Evolutionary conservation across 805 yeast species (phyloP).

Genomic region (Candida ulmi): DNA sequence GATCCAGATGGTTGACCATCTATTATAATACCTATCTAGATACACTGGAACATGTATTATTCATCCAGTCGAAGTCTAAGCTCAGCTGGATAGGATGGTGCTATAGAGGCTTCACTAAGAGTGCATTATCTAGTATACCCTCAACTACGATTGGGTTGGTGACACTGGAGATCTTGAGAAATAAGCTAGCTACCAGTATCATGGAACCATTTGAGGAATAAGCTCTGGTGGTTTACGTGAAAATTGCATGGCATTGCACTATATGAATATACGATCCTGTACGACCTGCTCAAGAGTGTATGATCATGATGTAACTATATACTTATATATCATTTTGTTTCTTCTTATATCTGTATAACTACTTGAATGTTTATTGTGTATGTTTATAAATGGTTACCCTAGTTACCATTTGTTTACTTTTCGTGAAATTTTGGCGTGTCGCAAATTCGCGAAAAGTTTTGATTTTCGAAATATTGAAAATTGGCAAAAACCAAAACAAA

Average conservation of each 20-base stretch:
- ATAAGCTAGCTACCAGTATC: constrained; percentile 23
- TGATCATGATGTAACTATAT: too few species aligned
- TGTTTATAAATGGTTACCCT: too few species aligned
- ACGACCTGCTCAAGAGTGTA: too few species aligned
- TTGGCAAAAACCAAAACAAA: too few species aligned
- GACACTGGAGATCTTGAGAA: constrained; percentile 77
- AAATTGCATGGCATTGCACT: too few species aligned
- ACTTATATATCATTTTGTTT: too few species aligned
- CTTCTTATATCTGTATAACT: too few species aligned
- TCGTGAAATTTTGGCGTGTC: neutral
- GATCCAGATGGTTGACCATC: constrained; percentile 27
- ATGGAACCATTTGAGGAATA: constrained; percentile 5
- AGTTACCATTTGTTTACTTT: neutral
- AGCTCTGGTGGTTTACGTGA: too few species aligned
- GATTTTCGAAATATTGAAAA: neutral
- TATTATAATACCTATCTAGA: constrained; percentile 76
- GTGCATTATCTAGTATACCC: constrained; percentile 74
- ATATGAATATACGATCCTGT: too few species aligned
- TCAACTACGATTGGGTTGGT: constrained; percentile 84
- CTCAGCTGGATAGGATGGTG: constrained; percentile 58
- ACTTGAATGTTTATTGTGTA: too few species aligned
- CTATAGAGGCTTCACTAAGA: constrained; percentile 72
- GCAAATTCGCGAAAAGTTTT: neutral
- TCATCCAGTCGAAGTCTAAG: constrained; percentile 48
- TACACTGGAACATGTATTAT: constrained; percentile 56